Evolutionary conservation across 768 basidiomycete genomes (phyloP).

Genomic region (Mycena indigotica): DNA sequence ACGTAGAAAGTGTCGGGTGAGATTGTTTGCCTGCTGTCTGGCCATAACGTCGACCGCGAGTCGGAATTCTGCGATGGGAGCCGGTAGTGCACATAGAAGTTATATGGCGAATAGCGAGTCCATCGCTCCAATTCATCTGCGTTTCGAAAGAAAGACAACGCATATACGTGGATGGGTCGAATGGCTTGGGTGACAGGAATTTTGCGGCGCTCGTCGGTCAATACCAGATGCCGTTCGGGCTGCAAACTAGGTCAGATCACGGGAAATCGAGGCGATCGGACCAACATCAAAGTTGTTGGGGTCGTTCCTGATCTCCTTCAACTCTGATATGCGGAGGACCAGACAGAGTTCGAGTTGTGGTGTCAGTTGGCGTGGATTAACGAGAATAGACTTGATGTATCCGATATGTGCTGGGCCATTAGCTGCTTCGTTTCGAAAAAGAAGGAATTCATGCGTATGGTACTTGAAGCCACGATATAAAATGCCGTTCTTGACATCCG

Average conservation of each 20-base stretch:
- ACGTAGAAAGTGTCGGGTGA: not conserved
- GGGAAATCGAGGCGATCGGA: not conserved
- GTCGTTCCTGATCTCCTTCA: conserved; percentile 30
- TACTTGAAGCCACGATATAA: conserved; percentile 50
- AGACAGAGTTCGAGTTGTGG: conserved; percentile 38
- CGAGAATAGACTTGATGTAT: conserved; percentile 43
- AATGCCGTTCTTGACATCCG: conserved; percentile 42
- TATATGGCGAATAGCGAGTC: conserved; percentile 53
- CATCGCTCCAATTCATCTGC: conserved; percentile 40
- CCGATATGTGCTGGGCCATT: conserved; percentile 60
- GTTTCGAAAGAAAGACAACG: conserved; percentile 50
- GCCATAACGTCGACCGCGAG: conserved; percentile 4
- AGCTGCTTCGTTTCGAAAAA: conserved; percentile 42
- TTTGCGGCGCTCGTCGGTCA: conserved; percentile 49
- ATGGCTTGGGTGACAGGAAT: conserved; percentile 44
- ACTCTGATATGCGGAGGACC: conserved; percentile 52
- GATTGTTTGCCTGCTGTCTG: not conserved
- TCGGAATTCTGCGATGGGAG: conserved; percentile 44
- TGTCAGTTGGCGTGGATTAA: conserved; percentile 17
- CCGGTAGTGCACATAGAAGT: conserved; percentile 58
- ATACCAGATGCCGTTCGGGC: conserved; percentile 56
- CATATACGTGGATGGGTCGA: conserved; percentile 26
- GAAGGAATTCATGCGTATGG: conserved; percentile 64
- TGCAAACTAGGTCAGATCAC: conserved; percentile 27
- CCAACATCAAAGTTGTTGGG: conserved; percentile 7